These are phyloP conservation scores for Colletotrichum truncatum DNA, from an alignment of 2,329 filamentous ascomycete species.

Conservation along the genomic window DNA sequence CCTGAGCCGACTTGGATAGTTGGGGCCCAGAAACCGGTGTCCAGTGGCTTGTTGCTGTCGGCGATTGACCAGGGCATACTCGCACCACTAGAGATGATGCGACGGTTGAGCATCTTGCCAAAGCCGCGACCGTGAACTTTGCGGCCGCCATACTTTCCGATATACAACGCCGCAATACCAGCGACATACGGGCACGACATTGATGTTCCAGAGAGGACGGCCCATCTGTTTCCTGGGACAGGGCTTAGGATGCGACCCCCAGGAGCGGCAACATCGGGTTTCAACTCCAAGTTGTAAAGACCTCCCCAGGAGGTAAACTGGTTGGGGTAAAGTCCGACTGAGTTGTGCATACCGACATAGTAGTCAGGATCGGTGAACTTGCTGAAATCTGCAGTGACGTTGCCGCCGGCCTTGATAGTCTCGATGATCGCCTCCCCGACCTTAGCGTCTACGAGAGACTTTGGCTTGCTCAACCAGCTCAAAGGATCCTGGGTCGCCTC, in stretches of 20 bases:
- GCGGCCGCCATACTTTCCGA: constrained; percentile 44
- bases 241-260: constrained; percentile 56
- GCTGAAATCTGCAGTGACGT: constrained; percentile 29
- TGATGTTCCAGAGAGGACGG: constrained; percentile 55
- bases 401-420: constrained; percentile 32
- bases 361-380: neutral
- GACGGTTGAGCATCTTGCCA: constrained; percentile 37
- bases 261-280: constrained; percentile 53
- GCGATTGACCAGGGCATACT: constrained; percentile 38
- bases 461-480: constrained; percentile 21
- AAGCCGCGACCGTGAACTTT: constrained; percentile 39
- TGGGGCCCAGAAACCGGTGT: constrained; percentile 38
- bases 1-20: constrained; percentile 51
- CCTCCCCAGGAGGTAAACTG: constrained; percentile 53
- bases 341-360: constrained; percentile 33
- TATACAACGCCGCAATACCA: constrained; percentile 50
- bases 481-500: constrained; percentile 4
- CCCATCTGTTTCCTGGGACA: constrained; percentile 45
- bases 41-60: constrained; percentile 29
- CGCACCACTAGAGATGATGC: constrained; percentile 44
- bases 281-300: constrained; percentile 51
- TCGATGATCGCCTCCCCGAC: constrained; percentile 38
- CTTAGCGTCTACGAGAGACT: constrained; percentile 35
- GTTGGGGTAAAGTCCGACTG: constrained; percentile 45
- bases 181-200: constrained; percentile 59